Conservation (phyloP, 2,329 filamentous ascomycete species). For the Botrytis hyacinthi region DNA sequence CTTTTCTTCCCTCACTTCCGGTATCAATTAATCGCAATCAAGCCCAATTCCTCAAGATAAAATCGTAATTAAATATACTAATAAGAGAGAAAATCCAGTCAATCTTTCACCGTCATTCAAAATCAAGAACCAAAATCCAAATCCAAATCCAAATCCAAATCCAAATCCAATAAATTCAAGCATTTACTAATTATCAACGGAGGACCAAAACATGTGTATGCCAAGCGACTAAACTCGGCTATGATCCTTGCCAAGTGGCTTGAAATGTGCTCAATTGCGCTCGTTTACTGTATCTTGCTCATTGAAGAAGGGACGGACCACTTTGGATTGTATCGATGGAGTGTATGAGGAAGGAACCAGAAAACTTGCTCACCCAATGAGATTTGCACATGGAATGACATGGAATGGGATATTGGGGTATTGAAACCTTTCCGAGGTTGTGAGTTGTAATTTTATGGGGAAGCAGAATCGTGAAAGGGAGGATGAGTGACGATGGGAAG, state of each 20-base stretch:
- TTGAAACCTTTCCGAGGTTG: neutral
- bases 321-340: neutral
- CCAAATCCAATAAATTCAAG: neutral
- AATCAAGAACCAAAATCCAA: neutral
- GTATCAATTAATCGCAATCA: neutral
- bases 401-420: neutral
- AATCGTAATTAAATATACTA: neutral
- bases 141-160: neutral
- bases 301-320: neutral
- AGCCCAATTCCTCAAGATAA: neutral
- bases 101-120: neutral
- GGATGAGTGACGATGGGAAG: neutral
- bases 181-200: neutral
- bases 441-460: neutral
- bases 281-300: conserved; percentile 8
- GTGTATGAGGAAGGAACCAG: neutral
- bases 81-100: neutral
- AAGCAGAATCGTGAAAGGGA: neutral
- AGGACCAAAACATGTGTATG: neutral
- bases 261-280: conserved; percentile 24
- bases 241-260: conserved; percentile 15
- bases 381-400: too few species aligned
- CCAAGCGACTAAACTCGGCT: conserved; percentile 9
- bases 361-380: neutral
- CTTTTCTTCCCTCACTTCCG: neutral